phyloP scores from a whole-genome alignment of 495 filamentous ascomycete species.

The Xylaria scruposa region DNA sequence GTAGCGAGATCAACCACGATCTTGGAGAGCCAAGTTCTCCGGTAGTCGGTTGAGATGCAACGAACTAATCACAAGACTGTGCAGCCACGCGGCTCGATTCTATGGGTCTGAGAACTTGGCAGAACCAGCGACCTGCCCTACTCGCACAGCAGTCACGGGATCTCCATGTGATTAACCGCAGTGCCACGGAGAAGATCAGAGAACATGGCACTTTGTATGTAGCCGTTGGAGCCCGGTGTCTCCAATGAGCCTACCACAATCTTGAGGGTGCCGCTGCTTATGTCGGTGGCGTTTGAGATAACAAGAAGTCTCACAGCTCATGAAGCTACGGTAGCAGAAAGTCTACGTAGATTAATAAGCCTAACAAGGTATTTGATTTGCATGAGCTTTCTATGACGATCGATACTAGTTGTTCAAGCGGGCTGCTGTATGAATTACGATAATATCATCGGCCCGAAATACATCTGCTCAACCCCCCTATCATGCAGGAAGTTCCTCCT shows the following conservation, averaged over 20 bases:
- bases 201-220: conserved; percentile 3
- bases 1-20: conserved; percentile 6
- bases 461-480: no score
- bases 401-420: no score
- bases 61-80: conserved; percentile 8
- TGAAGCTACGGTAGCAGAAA: neutral
- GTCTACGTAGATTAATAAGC: neutral
- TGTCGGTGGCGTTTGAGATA: neutral
- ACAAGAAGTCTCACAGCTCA: neutral
- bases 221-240: neutral
- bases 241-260: neutral
- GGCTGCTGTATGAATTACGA: no score
- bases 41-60: neutral
- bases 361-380: neutral
- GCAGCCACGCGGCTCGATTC: conserved; percentile 8
- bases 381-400: no score
- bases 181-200: neutral
- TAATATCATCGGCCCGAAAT: no score
- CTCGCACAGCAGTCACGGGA: conserved; percentile 1
- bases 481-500: no score
- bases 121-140: neutral
- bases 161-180: neutral
- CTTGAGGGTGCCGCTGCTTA: neutral
- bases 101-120: neutral
- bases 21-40: neutral